Evolutionary conservation across 2,329 filamentous ascomycete genomes (phyloP).

Genomic region (Aspergillus sp.): DNA sequence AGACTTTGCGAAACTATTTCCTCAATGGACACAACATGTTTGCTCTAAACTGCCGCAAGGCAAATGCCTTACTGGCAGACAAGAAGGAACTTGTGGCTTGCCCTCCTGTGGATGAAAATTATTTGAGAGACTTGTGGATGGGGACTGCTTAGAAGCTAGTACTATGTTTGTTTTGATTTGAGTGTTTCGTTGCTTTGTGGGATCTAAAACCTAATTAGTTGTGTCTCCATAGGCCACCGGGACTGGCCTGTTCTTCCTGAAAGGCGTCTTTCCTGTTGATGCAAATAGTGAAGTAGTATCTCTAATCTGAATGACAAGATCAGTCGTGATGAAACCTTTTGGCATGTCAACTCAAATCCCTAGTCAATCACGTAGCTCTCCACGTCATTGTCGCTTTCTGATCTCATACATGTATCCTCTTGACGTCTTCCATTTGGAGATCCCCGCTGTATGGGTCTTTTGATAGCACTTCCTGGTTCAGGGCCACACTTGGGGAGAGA

Average conservation of each 20-base stretch:
- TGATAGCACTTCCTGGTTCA: too few species aligned
- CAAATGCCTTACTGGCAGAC: background rate
- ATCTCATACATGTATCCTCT: too few species aligned
- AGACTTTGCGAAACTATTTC: slow-evolving; percentile 1
- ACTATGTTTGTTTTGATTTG: background rate
- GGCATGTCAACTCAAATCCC: background rate
- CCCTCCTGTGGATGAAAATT: background rate
- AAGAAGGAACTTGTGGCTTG: background rate
- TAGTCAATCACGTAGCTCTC: too few species aligned
- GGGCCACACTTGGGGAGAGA: too few species aligned
- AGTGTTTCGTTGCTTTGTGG: too few species aligned
- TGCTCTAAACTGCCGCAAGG: background rate
- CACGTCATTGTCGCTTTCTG: too few species aligned
- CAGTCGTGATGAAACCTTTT: background rate
- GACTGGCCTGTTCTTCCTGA: background rate
- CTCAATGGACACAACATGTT: slow-evolving; percentile 3
- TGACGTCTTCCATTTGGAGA: too few species aligned
- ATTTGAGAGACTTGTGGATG: background rate
- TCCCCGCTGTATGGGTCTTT: too few species aligned
- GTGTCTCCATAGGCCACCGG: too few species aligned
- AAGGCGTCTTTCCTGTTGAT: background rate
- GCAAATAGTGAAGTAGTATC: background rate
- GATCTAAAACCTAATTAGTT: too few species aligned
- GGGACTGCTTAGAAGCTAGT: background rate
- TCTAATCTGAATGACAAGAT: background rate